A percentile compares a stretch with the other conserved stretches of the same genome.
Evolutionary conservation across 306 rosid genomes (phyloP).

Genomic region (Alnus glutinosa): DNA sequence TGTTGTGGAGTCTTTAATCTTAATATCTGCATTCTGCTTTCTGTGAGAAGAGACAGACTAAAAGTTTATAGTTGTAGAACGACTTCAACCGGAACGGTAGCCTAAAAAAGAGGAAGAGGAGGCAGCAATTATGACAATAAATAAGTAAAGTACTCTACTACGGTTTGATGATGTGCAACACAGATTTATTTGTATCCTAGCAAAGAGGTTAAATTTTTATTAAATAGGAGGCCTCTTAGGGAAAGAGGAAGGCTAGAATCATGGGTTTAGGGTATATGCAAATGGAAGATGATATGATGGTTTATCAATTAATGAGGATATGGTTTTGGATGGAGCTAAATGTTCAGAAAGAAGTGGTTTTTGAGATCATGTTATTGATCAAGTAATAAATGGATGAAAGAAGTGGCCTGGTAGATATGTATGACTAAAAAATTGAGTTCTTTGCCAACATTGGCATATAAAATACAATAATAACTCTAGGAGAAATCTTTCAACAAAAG

Average conservation of each 20-base stretch:
- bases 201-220: too few relatives aligned
- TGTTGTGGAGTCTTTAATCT: neutral
- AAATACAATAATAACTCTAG: neutral
- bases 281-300: too few relatives aligned
- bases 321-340: neutral
- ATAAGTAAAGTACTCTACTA: too few relatives aligned
- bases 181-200: too few relatives aligned
- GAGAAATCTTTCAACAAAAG: neutral
- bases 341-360: neutral
- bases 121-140: too few relatives aligned
- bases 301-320: neutral
- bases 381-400: neutral
- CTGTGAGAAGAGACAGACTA: neutral
- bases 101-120: too few relatives aligned
- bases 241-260: too few relatives aligned
- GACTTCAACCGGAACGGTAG: neutral
- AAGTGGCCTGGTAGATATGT: neutral
- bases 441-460: neutral
- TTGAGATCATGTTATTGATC: neutral
- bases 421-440: neutral
- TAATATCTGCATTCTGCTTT: neutral
- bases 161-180: too few relatives aligned
- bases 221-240: too few relatives aligned
- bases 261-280: too few relatives aligned
- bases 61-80: neutral